These are phyloP conservation scores for Zoysia pacifica DNA, from an alignment of 176 grass and related monocot genomes.

Conservation along the genomic window DNA sequence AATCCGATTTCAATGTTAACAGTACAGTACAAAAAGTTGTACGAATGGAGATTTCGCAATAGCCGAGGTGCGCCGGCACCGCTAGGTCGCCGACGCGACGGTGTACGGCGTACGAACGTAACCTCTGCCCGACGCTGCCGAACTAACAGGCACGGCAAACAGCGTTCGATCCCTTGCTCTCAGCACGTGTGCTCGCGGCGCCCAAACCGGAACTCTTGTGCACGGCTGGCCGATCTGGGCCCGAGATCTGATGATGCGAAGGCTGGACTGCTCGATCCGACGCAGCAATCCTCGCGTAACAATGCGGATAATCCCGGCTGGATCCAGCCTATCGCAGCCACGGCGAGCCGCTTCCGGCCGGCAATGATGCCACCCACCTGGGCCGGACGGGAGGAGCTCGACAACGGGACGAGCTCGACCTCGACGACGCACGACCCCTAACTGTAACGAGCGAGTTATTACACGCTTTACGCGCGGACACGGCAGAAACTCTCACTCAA, in stretches of 20 bases:
- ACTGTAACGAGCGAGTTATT: constrained; percentile 50
- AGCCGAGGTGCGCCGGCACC: background rate
- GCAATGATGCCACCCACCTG: constrained; percentile 35
- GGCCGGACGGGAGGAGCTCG: background rate
- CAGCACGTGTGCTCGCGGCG: background rate
- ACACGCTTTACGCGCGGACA: constrained; percentile 38
- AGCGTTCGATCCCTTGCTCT: background rate
- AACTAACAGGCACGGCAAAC: background rate
- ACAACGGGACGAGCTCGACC: too few relatives aligned
- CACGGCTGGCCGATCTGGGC: background rate
- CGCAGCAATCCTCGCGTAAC: background rate
- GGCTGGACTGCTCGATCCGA: constrained; percentile 35
- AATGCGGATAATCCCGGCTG: constrained; percentile 26
- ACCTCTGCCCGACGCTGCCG: background rate
- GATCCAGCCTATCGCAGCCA: background rate
- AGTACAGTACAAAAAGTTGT: too few relatives aligned
- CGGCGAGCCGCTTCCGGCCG: background rate
- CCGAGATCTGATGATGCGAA: background rate
- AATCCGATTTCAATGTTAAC: too few relatives aligned
- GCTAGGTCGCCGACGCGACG: background rate
- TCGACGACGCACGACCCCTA: background rate
- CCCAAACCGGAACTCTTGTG: background rate
- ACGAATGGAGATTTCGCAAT: too few relatives aligned
- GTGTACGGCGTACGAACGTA: background rate
- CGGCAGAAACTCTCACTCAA: background rate